Base-by-base conservation (phyloP, 2,329 filamentous ascomycete species). In the Mycogone perniciosa region DNA sequence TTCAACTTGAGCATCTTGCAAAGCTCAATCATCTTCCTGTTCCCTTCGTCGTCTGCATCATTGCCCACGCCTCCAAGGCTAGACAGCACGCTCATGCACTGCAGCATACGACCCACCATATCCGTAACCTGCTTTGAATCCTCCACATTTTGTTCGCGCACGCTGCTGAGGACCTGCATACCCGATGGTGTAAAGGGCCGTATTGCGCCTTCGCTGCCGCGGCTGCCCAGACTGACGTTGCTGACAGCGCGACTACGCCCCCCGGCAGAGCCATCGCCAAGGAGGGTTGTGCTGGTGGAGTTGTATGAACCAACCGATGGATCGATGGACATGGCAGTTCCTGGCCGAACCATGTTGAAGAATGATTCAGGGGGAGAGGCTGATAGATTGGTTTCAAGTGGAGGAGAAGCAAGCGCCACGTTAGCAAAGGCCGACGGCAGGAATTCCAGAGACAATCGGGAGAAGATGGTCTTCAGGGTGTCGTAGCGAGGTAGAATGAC, bases 1-100 rank as follows among this genome's bases (percentile, higher is more conserved):
- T 99, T 99, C 61, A 96, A 82, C 71, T 97, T 99, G 54, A 99
- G 74, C 60, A 93, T 84, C 63, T 89, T 86, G 51, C 86, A 89
- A 55, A 99, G 73, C 62, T 91, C 81, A 55, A 92, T 86, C 62
- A 97, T 86, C 68, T 86, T 89, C 51, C 78, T 79, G 64, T 92
- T 88, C 1, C 81, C 78, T 35, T 86, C 82, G 56, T 95, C 89
- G 20, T 81, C 80, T 1, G 75, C 82, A 44, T 62, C 66, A 40
- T 71, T 84, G 7, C 80, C 80, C 1, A 77, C 82, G 42, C 62
- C 65, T 26, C 74, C 85, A 9, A 95, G 80, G 55, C 84, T 85
- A 3, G 89, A 88, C 26, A 99, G 75, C 6, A 99, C 90, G 65
- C 86, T 92, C 68, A 97, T 86, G 67, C 93, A 99, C 72, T 99